Evolutionary conservation across 2,329 filamentous ascomycete species (phyloP).

Genomic region (Diaporthe ilicicola): DNA sequence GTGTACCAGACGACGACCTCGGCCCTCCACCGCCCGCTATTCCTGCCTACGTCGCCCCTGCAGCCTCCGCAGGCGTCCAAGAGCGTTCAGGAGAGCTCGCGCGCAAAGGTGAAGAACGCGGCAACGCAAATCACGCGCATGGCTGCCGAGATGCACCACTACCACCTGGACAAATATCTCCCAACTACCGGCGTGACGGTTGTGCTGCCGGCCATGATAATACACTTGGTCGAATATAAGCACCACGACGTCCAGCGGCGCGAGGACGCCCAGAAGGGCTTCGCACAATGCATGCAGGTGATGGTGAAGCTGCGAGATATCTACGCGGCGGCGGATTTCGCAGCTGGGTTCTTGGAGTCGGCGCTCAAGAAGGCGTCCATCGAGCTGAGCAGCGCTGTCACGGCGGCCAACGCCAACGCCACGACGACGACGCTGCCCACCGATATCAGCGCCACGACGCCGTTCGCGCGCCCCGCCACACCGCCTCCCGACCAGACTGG

Average conservation of each 20-base stretch:
- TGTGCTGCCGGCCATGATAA: conserved; percentile 90
- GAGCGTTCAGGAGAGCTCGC: conserved; percentile 83
- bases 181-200: conserved; percentile 93
- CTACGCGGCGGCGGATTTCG: conserved; percentile 94
- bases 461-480: conserved; percentile 45
- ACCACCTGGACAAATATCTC: conserved; percentile 79
- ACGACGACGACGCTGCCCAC: conserved; percentile 29
- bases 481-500: conserved; percentile 60
- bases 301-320: conserved; percentile 88
- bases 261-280: conserved; percentile 78
- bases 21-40: conserved; percentile 89
- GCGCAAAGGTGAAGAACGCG: conserved; percentile 82
- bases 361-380: conserved; percentile 89
- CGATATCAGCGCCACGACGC: conserved; percentile 22
- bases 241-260: conserved; percentile 77
- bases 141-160: conserved; percentile 76
- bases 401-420: conserved; percentile 43
- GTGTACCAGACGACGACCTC: conserved; percentile 92
- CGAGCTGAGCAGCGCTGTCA: conserved; percentile 60
- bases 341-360: conserved; percentile 93
- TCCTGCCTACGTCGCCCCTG: conserved; percentile 76
- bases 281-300: conserved; percentile 91
- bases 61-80: conserved; percentile 63
- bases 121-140: conserved; percentile 88
- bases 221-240: conserved; percentile 92